phyloP scores from a whole-genome alignment of 2,329 filamentous ascomycete species.

The Hypoxylon sp. region DNA sequence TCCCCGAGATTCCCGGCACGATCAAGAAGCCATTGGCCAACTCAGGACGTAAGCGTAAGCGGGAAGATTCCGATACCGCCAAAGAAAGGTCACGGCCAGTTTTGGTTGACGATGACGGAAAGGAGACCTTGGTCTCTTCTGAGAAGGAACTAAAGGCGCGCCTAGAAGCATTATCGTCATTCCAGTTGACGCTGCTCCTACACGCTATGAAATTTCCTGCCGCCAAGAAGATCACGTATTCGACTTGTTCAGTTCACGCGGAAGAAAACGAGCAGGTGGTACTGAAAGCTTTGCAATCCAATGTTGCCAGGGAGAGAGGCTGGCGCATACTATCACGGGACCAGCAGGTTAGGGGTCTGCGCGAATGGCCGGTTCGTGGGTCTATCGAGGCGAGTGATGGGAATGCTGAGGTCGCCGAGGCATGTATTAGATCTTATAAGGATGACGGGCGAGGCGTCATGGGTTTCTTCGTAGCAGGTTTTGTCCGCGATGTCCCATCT shows the following conservation, averaged over 20 bases:
- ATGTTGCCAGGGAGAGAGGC: conserved; percentile 73
- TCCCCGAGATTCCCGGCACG: conserved; percentile 60
- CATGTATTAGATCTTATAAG: conserved; percentile 85
- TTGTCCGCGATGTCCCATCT: conserved; percentile 70
- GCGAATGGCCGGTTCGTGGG: conserved; percentile 78
- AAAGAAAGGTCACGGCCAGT: conserved; percentile 50
- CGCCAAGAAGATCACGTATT: conserved; percentile 85
- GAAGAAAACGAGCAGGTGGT: conserved; percentile 93
- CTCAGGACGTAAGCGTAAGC: conserved; percentile 60
- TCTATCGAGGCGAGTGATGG: conserved; percentile 63
- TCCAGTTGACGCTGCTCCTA: conserved; percentile 84
- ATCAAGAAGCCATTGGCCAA: conserved; percentile 56
- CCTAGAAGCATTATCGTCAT: conserved; percentile 79
- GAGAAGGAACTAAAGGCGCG: conserved; percentile 72
- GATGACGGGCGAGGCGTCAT: conserved; percentile 87
- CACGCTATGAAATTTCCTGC: conserved; percentile 87
- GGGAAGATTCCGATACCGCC: conserved; percentile 54
- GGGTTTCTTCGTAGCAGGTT: conserved; percentile 95
- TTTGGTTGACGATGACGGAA: conserved; percentile 68
- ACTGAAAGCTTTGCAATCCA: conserved; percentile 75
- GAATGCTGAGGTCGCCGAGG: conserved; percentile 72
- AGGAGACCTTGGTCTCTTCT: conserved; percentile 64
- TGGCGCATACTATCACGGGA: conserved; percentile 82
- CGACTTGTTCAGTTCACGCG: conserved; percentile 89
- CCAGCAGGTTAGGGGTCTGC: conserved; percentile 82